Evolutionary conservation across 164 flowering plant genomes (phyloP).

Genomic region (Euptelea pleiosperma): DNA sequence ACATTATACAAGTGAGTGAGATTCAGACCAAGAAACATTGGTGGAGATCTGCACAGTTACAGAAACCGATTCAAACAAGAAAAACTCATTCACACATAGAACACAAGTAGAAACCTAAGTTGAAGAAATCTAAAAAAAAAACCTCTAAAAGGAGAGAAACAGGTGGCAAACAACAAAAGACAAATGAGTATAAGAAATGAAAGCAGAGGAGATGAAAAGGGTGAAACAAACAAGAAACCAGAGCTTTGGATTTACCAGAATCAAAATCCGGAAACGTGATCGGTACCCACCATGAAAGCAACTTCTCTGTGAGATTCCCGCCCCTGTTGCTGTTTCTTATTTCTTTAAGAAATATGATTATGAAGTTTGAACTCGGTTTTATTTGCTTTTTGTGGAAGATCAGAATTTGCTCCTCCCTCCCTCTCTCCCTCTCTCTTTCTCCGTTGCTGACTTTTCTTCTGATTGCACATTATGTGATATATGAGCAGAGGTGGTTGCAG

Average conservation of each 20-base stretch:
- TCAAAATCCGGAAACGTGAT: slow-evolving; percentile 14
- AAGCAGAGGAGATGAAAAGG: slow-evolving; percentile 18
- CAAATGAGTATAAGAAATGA: slow-evolving; percentile 4
- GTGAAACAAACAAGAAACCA: slow-evolving; percentile 25
- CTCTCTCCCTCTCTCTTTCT: too few species aligned
- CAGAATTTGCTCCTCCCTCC: too few species aligned
- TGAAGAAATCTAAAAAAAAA: background rate
- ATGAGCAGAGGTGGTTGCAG: too few species aligned
- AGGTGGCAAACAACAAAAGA: slow-evolving; percentile 15
- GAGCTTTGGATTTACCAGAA: slow-evolving; percentile 23
- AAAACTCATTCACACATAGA: background rate
- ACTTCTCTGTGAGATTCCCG: slow-evolving; percentile 18
- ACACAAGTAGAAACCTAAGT: slow-evolving; percentile 1
- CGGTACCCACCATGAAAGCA: slow-evolving; percentile 30
- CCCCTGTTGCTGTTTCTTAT: background rate
- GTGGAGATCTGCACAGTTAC: slow-evolving; percentile 12
- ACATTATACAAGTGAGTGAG: background rate
- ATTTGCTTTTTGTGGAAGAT: too few species aligned
- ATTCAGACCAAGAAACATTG: slow-evolving; percentile 10
- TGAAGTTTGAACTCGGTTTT: too few species aligned
- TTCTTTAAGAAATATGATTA: too few species aligned
- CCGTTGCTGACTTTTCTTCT: too few species aligned
- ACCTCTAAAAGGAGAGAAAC: background rate
- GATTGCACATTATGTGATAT: too few species aligned
- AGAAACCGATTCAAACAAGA: slow-evolving; percentile 1